Evolutionary conservation across 805 yeast genomes (phyloP).

Genomic region (Ogataea methanolica): DNA sequence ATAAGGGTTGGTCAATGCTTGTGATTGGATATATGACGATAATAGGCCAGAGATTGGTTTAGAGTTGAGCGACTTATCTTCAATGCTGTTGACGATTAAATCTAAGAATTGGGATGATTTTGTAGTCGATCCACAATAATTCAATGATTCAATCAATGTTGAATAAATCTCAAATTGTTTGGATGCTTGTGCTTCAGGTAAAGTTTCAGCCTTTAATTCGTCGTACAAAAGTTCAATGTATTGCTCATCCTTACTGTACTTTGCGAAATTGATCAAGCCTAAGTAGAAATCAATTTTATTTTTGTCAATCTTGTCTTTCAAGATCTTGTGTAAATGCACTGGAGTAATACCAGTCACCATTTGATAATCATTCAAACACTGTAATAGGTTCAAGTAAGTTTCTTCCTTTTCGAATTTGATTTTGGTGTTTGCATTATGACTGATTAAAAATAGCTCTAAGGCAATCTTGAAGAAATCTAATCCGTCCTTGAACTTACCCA

Average conservation of each 20-base stretch:
- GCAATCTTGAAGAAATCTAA: conserved; percentile 46
- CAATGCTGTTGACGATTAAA: conserved; percentile 34
- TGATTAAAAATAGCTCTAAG: conserved; percentile 38
- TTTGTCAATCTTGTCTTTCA: conserved; percentile 11
- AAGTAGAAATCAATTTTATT: conserved; percentile 28
- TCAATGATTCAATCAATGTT: conserved; percentile 46
- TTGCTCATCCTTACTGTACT: conserved; percentile 31
- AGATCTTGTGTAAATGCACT: conserved; percentile 10
- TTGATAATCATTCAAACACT: conserved; percentile 25
- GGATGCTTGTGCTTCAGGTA: conserved; percentile 3
- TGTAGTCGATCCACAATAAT: conserved; percentile 43
- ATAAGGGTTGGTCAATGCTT: conserved; percentile 21
- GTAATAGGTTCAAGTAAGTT: conserved; percentile 19
- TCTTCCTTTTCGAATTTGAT: conserved; percentile 13
- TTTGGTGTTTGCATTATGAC: conserved; percentile 15
- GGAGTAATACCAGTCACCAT: conserved; percentile 15
- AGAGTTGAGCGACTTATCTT: conserved; percentile 10
- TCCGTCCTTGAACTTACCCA: conserved; percentile 35
- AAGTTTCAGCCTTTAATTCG: conserved; percentile 21
- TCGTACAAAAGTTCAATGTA: conserved; percentile 36
- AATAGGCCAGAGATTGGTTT: conserved; percentile 16
- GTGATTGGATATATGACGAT: conserved; percentile 25
- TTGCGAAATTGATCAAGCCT: conserved; percentile 36
- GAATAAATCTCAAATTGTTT: conserved; percentile 48
- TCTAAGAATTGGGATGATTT: conserved; percentile 57